Evolutionary conservation across 2,329 filamentous ascomycete genomes (phyloP).

Genomic region (Curvularia sp.): DNA sequence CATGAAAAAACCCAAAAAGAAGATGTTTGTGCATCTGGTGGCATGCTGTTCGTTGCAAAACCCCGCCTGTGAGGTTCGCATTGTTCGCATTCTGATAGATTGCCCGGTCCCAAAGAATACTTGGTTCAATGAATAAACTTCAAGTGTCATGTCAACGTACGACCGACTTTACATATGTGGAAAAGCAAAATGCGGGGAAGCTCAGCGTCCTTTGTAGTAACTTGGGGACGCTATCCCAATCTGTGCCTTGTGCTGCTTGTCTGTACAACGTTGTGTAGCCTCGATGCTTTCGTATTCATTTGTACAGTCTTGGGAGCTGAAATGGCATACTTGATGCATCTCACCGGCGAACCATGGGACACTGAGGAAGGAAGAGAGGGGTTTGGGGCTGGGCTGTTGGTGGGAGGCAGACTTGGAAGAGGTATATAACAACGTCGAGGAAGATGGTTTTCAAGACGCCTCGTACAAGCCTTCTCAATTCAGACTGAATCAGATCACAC

Average conservation of each 20-base stretch:
- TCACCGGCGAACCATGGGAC: not conserved
- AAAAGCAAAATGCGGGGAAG: not conserved
- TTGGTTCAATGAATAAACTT: not conserved
- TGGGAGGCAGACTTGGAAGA: not conserved
- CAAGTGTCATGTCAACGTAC: not conserved
- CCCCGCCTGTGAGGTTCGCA: not conserved
- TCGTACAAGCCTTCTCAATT: not conserved
- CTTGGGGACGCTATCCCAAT: not conserved
- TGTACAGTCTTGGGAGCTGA: conserved; percentile 5
- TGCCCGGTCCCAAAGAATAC: not conserved
- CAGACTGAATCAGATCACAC: not conserved
- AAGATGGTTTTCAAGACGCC: not conserved
- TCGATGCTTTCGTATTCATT: not conserved
- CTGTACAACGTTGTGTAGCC: not conserved
- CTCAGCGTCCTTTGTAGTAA: not conserved
- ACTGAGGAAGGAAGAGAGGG: not conserved
- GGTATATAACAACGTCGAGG: not conserved
- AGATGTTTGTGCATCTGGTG: not conserved
- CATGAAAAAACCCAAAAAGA: not conserved
- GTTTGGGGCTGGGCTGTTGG: not conserved
- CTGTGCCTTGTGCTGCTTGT: not conserved
- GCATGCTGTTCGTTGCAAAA: not conserved
- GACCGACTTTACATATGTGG: not conserved
- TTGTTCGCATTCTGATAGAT: not conserved
- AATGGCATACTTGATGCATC: not conserved